Base-by-base conservation (phyloP, 805 yeast genomes). In the Yamadazyma philogaea region DNA sequence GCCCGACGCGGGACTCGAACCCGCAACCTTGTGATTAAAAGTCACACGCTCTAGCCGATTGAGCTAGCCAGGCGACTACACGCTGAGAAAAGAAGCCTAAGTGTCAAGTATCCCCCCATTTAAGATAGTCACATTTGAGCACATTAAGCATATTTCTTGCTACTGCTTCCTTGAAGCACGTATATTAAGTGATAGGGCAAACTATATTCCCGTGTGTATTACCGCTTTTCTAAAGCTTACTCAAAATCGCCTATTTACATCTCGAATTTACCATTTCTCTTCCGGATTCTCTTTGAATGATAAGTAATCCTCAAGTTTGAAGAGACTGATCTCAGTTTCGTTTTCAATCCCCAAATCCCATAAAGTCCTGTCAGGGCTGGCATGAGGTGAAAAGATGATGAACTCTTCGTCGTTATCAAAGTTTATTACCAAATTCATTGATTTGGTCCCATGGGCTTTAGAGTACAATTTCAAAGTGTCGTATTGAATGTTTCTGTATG, bases 401-500 rank as follows among this genome's bases (percentile, higher is more conserved):
- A 95, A 85, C 43, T 81, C 83, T 5, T 82, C 85, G 49, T 70
- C 74, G 55, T 90, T 82, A 20, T 87, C 96, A 60, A 93, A 77
- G 60, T 93, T 93, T 48, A 93, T 85, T 36, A 89, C 93, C 51
- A 93, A 72, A 57, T 93, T 89, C 79, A 89, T 84, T 2, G 96
- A 87, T 65, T 93, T 93, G 22, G 96, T 78, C 10, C 95, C 93
- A 61, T 91, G 98, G 0, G 99, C 98, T 58, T 88, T 89, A 21
- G 96, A 85, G 65, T 93, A 93, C 6, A 93, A 75, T 62, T 93
- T 93, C 43, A 91, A 60, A 0, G 90, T 72, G 57, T 91, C 86
- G 49, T 80, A 85, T 0, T 64, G 70, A 7, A 87, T 86, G 46
- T 75, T 85, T 56, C 97, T 74, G 62, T 81, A 90, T 1, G 98